Evolutionary conservation across 176 grass and related monocot species (phyloP), one percentile per base, ranked within the genome.

Genomic region (Secale cereale): DNA sequence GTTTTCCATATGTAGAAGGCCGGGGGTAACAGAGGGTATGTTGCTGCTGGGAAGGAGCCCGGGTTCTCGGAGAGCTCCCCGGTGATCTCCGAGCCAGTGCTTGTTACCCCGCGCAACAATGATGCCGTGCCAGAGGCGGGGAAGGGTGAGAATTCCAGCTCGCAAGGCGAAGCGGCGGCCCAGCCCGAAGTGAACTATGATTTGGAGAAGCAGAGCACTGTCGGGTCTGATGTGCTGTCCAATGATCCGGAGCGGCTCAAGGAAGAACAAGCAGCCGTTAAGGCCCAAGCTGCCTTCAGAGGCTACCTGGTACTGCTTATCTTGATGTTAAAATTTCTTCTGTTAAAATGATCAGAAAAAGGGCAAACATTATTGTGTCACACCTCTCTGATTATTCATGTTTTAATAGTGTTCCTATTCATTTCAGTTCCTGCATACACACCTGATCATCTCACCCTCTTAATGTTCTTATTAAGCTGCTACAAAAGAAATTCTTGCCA

Each of bases 71-170:
- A 87, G 71, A 92, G 87, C 82, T 98, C 91, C 61, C 89, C 89
- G 4, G 94, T 92, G 73, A 95, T 98, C 40, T 98, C 96, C 22
- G 89, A 95, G 81, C 91, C 93, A 17, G 87, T 98, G 65, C 91
- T 93, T 41, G 85, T 95, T 22, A 94, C 74, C n/a, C 80, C 75
- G 37, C 85, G 89, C 70, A 81, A 78, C 46, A 86, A 69, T 66
- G 87, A 81, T 28, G 83, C 33, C 0, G 74, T 67, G 35, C 82
- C 68, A 9, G 85, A 84, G 78, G 68, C 82, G 20, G 78, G 71
- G n/a, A 88, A 87, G 74, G 82, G 32, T 27, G 76, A 91, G 28
- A 85, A 77, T 85, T 93, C 93, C 35, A 86, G 64, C 66, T 80
- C 78, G 30, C 83, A 76, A 78, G 79, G 67, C 79, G 89, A 92